These are phyloP conservation scores for Turnera subulata DNA, from an alignment of 345 rosid genomes.

Conservation along the genomic window DNA sequence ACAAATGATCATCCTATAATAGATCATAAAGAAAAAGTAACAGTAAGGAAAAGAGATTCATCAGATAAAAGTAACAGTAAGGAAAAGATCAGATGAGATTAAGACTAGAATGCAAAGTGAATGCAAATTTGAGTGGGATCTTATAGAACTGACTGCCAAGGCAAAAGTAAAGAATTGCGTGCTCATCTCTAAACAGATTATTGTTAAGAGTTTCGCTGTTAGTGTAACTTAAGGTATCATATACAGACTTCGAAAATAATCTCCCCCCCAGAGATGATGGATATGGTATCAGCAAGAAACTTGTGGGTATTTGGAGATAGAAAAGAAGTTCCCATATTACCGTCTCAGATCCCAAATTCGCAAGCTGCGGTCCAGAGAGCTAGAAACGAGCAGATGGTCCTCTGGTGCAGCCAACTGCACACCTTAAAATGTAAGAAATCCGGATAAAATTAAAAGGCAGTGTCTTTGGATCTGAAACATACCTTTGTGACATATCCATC, in stretches of 20 bases:
- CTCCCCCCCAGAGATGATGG: too few relatives aligned
- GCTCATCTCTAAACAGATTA: not conserved
- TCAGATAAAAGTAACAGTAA: not conserved
- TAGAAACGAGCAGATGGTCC: conserved; percentile 81
- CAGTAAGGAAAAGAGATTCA: not conserved
- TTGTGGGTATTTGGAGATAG: not conserved
- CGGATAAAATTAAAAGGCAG: conserved; percentile 1
- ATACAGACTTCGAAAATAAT: too few relatives aligned
- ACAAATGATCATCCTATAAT: too few relatives aligned
- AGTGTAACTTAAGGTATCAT: too few relatives aligned
- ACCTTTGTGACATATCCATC: conserved; percentile 90
- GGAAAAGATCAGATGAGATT: not conserved
- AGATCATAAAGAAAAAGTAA: too few relatives aligned
- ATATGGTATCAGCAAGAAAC: too few relatives aligned
- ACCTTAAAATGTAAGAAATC: conserved; percentile 10
- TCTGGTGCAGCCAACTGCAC: conserved; percentile 78
- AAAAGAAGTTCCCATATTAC: conserved; percentile 24
- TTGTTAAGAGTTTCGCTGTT: too few relatives aligned
- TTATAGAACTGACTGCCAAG: not conserved
- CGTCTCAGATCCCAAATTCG: conserved; percentile 86
- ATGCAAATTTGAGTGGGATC: not conserved
- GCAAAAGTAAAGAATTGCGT: not conserved
- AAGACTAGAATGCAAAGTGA: not conserved
- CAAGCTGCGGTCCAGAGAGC: conserved; percentile 79
- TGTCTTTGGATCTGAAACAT: conserved; percentile 2